Percentiles rank a stretch among this genome's conserved stretches.
Evolutionary conservation across 2,329 filamentous ascomycete species (phyloP).

Genomic region (Lachnellula occidentalis): DNA sequence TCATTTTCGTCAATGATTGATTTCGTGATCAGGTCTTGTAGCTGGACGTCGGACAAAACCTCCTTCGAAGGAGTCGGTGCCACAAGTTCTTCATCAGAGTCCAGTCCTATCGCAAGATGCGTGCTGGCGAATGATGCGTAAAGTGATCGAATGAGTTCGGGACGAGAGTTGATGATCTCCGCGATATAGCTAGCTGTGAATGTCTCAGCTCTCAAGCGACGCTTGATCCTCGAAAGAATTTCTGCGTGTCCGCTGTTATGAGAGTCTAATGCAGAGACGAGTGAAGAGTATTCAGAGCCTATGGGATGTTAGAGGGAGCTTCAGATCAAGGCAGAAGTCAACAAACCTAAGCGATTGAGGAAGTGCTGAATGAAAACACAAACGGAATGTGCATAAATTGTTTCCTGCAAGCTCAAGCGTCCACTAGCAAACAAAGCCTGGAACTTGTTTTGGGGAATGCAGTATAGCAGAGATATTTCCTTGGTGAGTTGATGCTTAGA

Average conservation of each 20-base stretch:
- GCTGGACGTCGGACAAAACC: conserved; percentile 67
- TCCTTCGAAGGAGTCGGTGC: conserved; percentile 54
- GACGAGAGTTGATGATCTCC: conserved; percentile 91
- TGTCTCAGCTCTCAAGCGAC: conserved; percentile 87
- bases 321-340: not conserved
- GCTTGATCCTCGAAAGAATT: conserved; percentile 89
- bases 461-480: conserved; percentile 95
- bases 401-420: conserved; percentile 87
- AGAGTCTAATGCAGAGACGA: conserved; percentile 72
- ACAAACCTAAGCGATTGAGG: conserved; percentile 75
- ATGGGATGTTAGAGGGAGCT: not conserved
- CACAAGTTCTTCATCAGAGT: conserved; percentile 46
- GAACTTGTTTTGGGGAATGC: conserved; percentile 95
- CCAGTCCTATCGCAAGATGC: conserved; percentile 58
- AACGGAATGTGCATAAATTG: conserved; percentile 93
- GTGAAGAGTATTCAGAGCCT: conserved; percentile 79
- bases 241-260: conserved; percentile 78
- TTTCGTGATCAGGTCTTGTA: conserved; percentile 72
- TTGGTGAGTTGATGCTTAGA: conserved; percentile 99
- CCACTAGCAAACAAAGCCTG: conserved; percentile 83
- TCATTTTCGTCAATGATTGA: conserved; percentile 91
- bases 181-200: conserved; percentile 98
- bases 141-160: conserved; percentile 75
- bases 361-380: conserved; percentile 99
- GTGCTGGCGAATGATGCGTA: conserved; percentile 89